Base-by-base conservation (phyloP, 345 rosid species). In the Rhodamnia rubescens region DNA sequence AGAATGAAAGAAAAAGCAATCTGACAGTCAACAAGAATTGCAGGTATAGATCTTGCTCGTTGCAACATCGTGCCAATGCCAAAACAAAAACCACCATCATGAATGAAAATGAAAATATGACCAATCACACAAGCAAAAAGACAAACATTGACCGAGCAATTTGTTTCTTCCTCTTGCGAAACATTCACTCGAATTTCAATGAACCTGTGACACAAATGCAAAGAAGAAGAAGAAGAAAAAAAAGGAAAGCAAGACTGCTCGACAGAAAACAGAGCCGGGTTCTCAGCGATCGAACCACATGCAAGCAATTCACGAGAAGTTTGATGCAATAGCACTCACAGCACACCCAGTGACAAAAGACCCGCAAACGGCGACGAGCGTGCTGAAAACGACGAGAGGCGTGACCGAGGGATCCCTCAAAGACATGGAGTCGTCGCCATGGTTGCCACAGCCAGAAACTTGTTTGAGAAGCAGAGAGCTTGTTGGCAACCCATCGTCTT, bases 321-420 rank as follows among this genome's bases (percentile, higher is more conserved):
- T 21, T 8, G 57, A 21, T 54, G 26, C 24, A 54, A 54, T 54
- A 74, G 29, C 10, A 81, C 89, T 92, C 87, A 93, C 91, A 56
- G 89, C 88, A 81, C 89, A 89, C 13, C 91, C 91, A 7, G 27
- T 64, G 54, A 69, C 83, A 53, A 89, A 86, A 47, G 91, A 84
- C 9, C 88, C 91, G 40, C 84, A 83, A 5, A 86, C 90, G 53
- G 96, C 92, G 14, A 93, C 89, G 27, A 92, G 84, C 58, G 96
- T 90, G 84, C 95, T 89, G 22, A 91, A 84, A 24, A 93, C 86
- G 64, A 90, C 87, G 36, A 83, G 58, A 52, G 89, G 84, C 24
- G 93, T 89, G 53, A 83, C 54, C 18, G 90, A 88, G 40, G 90
- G 83, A 36, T 59, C 59, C 4, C 81, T 14, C 27, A 75, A 84